phyloP scores from a whole-genome alignment of 208 protist species.

The Lotmaria passim region DNA sequence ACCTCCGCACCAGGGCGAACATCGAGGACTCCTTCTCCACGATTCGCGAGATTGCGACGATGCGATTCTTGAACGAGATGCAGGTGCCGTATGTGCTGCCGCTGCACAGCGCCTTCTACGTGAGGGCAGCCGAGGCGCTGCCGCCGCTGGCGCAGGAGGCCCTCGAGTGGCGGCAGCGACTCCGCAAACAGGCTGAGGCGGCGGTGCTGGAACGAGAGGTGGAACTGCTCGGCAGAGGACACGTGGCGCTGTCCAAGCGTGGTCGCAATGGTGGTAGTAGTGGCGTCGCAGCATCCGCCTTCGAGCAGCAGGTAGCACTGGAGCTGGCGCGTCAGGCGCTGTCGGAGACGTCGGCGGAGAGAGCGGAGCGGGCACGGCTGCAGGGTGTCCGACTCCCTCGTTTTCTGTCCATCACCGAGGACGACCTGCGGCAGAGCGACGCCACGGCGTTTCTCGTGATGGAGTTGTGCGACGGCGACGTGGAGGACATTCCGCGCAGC shows the following conservation, averaged over 20 bases:
- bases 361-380: slow-evolving; percentile 36
- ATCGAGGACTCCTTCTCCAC: slow-evolving; percentile 81
- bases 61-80: slow-evolving; percentile 81
- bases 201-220: slow-evolving; percentile 40
- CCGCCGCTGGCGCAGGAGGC: slow-evolving; percentile 61
- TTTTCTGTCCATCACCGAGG: slow-evolving; percentile 80
- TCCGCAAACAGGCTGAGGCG: slow-evolving; percentile 38
- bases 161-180: slow-evolving; percentile 39
- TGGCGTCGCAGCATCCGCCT: slow-evolving; percentile 6
- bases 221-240: slow-evolving; percentile 20
- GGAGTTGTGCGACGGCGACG: slow-evolving; percentile 86
- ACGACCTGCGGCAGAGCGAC: slow-evolving; percentile 71
- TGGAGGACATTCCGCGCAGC: slow-evolving; percentile 69
- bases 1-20: slow-evolving; percentile 55
- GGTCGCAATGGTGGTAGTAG: not conserved
- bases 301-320: slow-evolving; percentile 30
- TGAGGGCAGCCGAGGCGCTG: slow-evolving; percentile 56
- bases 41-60: slow-evolving; percentile 83
- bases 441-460: slow-evolving; percentile 80
- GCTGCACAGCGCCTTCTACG: slow-evolving; percentile 82
- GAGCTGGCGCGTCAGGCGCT: slow-evolving; percentile 30
- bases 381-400: slow-evolving; percentile 56
- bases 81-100: slow-evolving; percentile 87
- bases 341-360: slow-evolving; percentile 32
- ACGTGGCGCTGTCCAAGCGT: slow-evolving; percentile 3